Evolutionary conservation across 2,329 filamentous ascomycete genomes (phyloP).

Genomic region (Penicillium sp.): DNA sequence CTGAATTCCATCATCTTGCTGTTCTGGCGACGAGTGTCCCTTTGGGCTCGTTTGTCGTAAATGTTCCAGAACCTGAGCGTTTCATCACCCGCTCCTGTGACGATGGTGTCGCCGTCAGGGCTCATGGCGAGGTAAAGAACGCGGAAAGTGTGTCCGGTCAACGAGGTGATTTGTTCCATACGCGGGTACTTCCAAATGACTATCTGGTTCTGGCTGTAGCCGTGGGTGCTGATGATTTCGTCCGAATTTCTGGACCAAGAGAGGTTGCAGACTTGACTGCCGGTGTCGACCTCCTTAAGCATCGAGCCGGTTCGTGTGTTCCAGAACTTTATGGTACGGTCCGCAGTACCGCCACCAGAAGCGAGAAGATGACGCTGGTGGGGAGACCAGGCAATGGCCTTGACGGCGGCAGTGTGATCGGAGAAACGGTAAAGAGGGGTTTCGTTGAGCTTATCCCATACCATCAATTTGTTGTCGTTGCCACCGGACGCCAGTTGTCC

Average conservation of each 20-base stretch:
- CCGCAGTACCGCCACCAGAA: conserved; percentile 90
- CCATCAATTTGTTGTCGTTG: conserved; percentile 98
- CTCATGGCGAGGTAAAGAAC: conserved; percentile 97
- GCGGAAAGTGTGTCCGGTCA: conserved; percentile 94
- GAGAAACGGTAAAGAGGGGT: conserved; percentile 90
- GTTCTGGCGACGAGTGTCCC: conserved; percentile 62
- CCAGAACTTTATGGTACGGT: conserved; percentile 96
- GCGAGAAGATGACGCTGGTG: conserved; percentile 93
- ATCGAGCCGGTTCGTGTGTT: conserved; percentile 80
- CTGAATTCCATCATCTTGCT: conserved; percentile 72
- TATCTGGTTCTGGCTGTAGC: conserved; percentile 97
- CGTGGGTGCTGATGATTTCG: conserved; percentile 94
- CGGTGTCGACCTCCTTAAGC: conserved; percentile 88
- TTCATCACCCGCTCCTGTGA: conserved; percentile 94
- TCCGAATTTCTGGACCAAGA: conserved; percentile 97
- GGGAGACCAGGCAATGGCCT: conserved; percentile 96
- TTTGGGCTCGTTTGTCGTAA: conserved; percentile 76
- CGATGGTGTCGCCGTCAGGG: conserved; percentile 86
- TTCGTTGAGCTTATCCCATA: conserved; percentile 95
- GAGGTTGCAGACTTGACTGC: conserved; percentile 97
- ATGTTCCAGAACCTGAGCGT: conserved; percentile 96
- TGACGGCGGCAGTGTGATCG: conserved; percentile 92
- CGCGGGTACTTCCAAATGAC: conserved; percentile 99
- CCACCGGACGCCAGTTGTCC: conserved; percentile 91
- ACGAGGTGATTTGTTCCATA: conserved; percentile 92